A percentile compares a stretch with the other conserved stretches of the same genome.
These are phyloP conservation scores for Suillus discolor DNA, from an alignment of 768 basidiomycete genomes.

Conservation along the genomic window DNA sequence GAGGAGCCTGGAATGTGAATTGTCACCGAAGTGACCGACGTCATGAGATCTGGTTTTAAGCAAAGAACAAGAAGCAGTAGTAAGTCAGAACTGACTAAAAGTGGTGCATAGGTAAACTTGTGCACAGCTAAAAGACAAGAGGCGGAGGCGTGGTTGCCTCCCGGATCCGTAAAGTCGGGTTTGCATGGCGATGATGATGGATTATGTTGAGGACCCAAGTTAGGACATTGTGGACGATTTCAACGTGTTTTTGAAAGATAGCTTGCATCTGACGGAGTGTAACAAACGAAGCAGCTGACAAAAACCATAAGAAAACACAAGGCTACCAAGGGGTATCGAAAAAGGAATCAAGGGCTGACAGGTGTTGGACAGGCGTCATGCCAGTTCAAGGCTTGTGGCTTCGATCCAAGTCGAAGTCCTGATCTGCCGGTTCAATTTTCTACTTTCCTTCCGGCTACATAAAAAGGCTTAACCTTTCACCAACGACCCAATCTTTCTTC, in stretches of 20 bases:
- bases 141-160: constrained; percentile 15
- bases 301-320: constrained; percentile 13
- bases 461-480: constrained; percentile 29
- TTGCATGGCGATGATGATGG: constrained; percentile 11
- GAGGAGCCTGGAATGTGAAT: neutral
- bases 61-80: constrained; percentile 3
- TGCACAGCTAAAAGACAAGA: constrained; percentile 2
- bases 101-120: neutral
- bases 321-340: constrained; percentile 16
- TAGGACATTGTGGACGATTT: constrained; percentile 21
- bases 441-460: constrained; percentile 19
- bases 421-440: constrained; percentile 13
- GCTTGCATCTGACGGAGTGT: constrained; percentile 7
- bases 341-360: constrained; percentile 12
- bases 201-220: constrained; percentile 14
- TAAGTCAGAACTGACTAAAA: neutral
- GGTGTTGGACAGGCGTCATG: constrained; percentile 10
- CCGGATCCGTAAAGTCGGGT: constrained; percentile 16
- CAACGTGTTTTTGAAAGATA: constrained; percentile 20
- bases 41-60: constrained; percentile 4
- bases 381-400: constrained; percentile 3
- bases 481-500: constrained; percentile 32
- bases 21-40: neutral
- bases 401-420: constrained; percentile 9
- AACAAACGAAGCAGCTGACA: constrained; percentile 14